Base-by-base conservation (phyloP, 495 filamentous ascomycete genomes). In the Eremomyces bilateralis region DNA sequence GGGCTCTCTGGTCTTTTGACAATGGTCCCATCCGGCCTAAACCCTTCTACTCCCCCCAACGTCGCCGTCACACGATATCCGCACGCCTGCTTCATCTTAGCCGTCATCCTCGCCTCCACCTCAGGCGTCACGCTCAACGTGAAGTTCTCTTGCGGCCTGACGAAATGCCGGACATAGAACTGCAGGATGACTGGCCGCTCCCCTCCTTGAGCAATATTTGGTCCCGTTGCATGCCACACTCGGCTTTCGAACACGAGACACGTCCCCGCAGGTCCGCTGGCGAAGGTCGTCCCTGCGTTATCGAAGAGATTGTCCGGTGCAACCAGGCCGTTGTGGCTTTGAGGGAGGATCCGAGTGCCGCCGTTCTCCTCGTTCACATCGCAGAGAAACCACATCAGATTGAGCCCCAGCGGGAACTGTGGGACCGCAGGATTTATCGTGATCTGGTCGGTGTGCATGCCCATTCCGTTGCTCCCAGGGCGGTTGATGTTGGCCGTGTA, bases 401-500 rank as follows among this genome's bases (percentile, higher is more conserved):
- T 27, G 13, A 27, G 8, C 8, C 24, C 24, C 8, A 27, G 24
- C 6, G 24, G 24, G 24, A 27, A 27, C 13, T 27, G 24, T 13
- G 24, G 24, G 24, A 27, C 13, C 6, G 24, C 24, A 6, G 24
- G 24, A 27, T 27, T 27, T 6, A 27, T 27, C 24, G 24, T 27
- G 6, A 27, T 27, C 24, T 27, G 24, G 13, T 27, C 24, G 24
- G 24, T 27, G 24, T 27, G 24, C 24, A 27, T 27, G 6, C 24
- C 24, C 24, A 27, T 27, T 8, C 24, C 34, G 15, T 36, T 36
- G 20, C 20, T 25, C 3, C 34, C 34, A 4, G 34, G 34, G 11
- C 34, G 34, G 17, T 36, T 36, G 36, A 38, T 38, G 19, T 38
- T 38, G 11, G 36, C 36, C n/a, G 27, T 38, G 19, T 38, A 38